Evolutionary conservation across 345 rosid species (phyloP).

Genomic region (Lumnitzera littorea): DNA sequence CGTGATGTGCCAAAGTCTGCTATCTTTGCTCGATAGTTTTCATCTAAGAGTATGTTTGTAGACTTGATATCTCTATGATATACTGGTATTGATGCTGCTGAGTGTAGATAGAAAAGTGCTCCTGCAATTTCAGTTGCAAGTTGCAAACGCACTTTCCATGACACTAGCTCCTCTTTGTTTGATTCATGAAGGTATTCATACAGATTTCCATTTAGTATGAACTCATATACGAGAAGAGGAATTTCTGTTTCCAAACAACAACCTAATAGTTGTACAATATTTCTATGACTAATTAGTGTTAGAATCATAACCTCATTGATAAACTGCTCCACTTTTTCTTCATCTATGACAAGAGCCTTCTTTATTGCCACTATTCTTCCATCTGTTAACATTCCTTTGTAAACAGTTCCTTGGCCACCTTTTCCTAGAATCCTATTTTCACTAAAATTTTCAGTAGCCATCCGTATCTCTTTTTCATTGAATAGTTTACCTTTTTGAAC

Average conservation of each 20-base stretch:
- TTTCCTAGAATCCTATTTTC: background rate
- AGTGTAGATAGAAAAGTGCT: too few relatives aligned
- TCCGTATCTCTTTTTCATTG: background rate
- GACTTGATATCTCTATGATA: too few relatives aligned
- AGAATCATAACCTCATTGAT: constrained; percentile 4
- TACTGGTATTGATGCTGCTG: too few relatives aligned
- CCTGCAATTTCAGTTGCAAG: too few relatives aligned
- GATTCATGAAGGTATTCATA: constrained; percentile 4
- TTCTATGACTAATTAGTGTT: constrained; percentile 2
- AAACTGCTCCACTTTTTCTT: background rate
- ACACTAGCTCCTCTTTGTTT: background rate
- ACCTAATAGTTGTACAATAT: background rate
- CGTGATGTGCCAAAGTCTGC: too few relatives aligned
- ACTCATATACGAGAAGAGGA: constrained; percentile 11
- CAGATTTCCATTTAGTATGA: constrained; percentile 9
- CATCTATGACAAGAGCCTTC: background rate
- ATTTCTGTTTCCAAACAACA: constrained; percentile 3
- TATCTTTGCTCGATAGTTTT: too few relatives aligned
- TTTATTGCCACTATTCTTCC: constrained; percentile 8
- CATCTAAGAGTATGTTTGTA: too few relatives aligned
- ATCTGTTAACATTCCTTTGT: constrained; percentile 9
- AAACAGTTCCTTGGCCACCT: constrained; percentile 3
- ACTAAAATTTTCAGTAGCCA: background rate
- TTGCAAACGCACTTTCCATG: constrained; percentile 10
- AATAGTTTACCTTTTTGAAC: constrained; percentile 3